A percentile compares a stretch with the other conserved stretches of the same genome.
phyloP scores from a whole-genome alignment of 2,329 filamentous ascomycete species.

The Pseudodiploospora longispora region DNA sequence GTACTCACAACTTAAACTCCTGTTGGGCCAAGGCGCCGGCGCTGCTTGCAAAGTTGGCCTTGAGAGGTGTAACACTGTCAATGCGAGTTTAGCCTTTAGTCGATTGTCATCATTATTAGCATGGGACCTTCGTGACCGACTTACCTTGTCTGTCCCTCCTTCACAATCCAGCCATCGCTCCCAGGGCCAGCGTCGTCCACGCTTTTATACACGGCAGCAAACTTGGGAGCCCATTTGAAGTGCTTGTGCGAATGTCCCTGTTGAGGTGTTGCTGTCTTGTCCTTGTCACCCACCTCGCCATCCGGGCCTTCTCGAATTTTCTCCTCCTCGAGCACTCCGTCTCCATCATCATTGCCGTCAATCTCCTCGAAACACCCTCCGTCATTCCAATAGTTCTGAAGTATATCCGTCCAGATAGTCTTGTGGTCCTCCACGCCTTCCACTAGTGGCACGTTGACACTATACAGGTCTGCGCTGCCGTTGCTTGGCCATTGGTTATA shows the following conservation, averaged over 20 bases:
- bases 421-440: slow-evolving; percentile 64
- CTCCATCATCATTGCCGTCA: slow-evolving; percentile 54
- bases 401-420: slow-evolving; percentile 74
- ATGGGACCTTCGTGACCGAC: slow-evolving; percentile 13
- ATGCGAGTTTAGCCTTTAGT: slow-evolving; percentile 5
- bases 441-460: slow-evolving; percentile 80
- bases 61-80: slow-evolving; percentile 74
- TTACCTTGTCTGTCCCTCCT: slow-evolving; percentile 78
- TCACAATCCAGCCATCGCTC: slow-evolving; percentile 89
- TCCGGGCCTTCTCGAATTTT: slow-evolving; percentile 60
- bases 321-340: slow-evolving; percentile 59
- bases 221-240: slow-evolving; percentile 90
- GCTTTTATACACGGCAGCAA: slow-evolving; percentile 78
- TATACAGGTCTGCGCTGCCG: slow-evolving; percentile 71
- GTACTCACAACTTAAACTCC: slow-evolving; percentile 79
- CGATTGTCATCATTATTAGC: too few relatives aligned
- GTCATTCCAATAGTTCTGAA: slow-evolving; percentile 85
- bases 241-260: slow-evolving; percentile 66
- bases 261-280: slow-evolving; percentile 14
- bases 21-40: slow-evolving; percentile 52
- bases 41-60: slow-evolving; percentile 85
- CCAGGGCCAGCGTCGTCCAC: slow-evolving; percentile 73
- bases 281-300: slow-evolving; percentile 33
- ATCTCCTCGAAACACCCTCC: slow-evolving; percentile 82
- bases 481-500: slow-evolving; percentile 64